Evolutionary conservation across 202 grass and related monocot genomes (phyloP), one percentile per base, ranked within the genome.

Genomic region (Carex arenaria): DNA sequence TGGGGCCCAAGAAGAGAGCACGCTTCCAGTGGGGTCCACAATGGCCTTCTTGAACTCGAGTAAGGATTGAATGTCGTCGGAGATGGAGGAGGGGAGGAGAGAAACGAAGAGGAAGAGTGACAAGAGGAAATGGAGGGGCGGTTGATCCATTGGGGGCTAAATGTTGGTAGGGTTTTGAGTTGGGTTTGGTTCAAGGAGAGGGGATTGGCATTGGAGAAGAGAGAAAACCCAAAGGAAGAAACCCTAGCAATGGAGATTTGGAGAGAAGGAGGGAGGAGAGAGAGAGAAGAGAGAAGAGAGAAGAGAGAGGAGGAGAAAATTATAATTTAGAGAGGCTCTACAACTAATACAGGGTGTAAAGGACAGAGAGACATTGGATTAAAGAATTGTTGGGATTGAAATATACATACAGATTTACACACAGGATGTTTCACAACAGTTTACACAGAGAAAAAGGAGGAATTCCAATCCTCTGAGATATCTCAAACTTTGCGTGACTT

Each of bases 1-100:
- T 30, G 64, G 81, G n/a, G 78, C 83, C 96, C 96, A 99, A 55
- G 93, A 94, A 60, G 81, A 85, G 43, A 93, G 85, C 56, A 89
- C 91, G 15, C 52, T 77, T 47, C 85, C 80, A 57, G 77, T 78
- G 12, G 31, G 57, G 82, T 89, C 85, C 40, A 63, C 80, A 84
- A 98, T 90, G 83, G 92, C 93, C 81, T 98, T 98, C 85, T 92
- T 98, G 89, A 98, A 98, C 91, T 98, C 96, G 18, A 98, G 89
- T 79, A 95, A 84, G 49, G 96, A 64, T 57, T 87, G 85, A 71
- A 90, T 79, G 62, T 95, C 93, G 81, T 95, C 93, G 51, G 80
- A 86, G 17, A 86, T 64, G 45, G 77, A 85, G 76, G 38, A 84
- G 12, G 79, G 40, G 52, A 78, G 73, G 73, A 56, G 53, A 9